These are phyloP conservation scores for Botrytis tulipae DNA, from an alignment of 2,329 filamentous ascomycete species.

Conservation along the genomic window DNA sequence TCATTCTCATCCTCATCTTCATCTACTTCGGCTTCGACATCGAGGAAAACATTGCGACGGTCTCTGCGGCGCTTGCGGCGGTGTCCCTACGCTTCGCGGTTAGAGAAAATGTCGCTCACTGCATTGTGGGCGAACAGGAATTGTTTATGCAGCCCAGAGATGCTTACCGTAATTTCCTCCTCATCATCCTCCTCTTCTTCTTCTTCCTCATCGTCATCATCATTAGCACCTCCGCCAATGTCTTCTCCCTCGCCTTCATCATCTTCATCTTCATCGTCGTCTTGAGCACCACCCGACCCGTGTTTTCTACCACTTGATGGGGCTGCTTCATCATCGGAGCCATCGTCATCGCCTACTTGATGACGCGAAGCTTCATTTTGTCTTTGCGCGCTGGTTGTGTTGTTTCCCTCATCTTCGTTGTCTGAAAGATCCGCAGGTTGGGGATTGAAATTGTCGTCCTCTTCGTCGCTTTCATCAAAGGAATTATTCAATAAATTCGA, in stretches of 20 bases:
- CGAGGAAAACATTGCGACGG: constrained; percentile 82
- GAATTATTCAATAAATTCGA: constrained; percentile 32
- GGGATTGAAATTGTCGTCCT: constrained; percentile 89
- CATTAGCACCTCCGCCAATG: constrained; percentile 37
- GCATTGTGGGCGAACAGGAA: constrained; percentile 11
- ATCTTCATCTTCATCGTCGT: constrained; percentile 42
- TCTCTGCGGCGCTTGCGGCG: constrained; percentile 78
- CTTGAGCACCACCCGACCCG: constrained; percentile 15
- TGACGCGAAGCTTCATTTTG: constrained; percentile 33
- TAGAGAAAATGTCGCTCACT: constrained; percentile 31
- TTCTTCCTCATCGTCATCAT: constrained; percentile 46
- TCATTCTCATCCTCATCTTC: constrained; percentile 85
- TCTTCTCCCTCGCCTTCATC: constrained; percentile 45
- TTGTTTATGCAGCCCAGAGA: background rate
- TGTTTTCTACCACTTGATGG: constrained; percentile 37
- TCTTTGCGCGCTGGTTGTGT: constrained; percentile 33
- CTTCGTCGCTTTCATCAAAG: constrained; percentile 63
- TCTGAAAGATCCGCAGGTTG: constrained; percentile 65
- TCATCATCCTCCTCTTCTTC: constrained; percentile 64
- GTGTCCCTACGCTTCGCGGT: constrained; percentile 51
- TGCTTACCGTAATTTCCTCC: constrained; percentile 55
- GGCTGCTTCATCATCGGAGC: constrained; percentile 48
- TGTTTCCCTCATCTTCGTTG: constrained; percentile 53
- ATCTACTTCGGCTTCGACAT: constrained; percentile 97
- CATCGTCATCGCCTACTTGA: constrained; percentile 45